Conservation (phyloP, 495 filamentous ascomycete species). For the Viridothelium virens region DNA sequence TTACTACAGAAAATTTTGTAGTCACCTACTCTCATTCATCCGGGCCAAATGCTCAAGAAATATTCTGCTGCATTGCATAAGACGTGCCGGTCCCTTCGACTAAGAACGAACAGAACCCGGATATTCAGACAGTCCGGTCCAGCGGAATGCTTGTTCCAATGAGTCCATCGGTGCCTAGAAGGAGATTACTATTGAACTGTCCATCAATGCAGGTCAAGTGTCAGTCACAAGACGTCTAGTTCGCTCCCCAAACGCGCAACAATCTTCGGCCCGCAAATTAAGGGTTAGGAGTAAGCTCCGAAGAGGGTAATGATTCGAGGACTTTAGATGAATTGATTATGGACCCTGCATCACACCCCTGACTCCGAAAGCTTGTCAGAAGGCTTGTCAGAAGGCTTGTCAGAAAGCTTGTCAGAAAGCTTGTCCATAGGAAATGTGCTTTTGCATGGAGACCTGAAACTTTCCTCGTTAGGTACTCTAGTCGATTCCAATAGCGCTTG, state of each 20-base stretch:
- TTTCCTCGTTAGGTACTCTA: no score
- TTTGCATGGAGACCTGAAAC: no score
- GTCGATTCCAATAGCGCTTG: no score
- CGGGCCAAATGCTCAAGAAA: neutral
- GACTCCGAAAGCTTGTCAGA: neutral
- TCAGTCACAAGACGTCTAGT: neutral
- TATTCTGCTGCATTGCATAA: neutral
- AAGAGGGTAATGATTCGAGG: neutral
- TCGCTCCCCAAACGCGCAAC: neutral
- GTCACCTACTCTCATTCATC: neutral
- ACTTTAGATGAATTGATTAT: neutral
- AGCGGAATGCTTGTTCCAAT: neutral
- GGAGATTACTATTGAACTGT: neutral
- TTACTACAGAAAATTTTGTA: neutral
- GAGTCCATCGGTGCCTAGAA: neutral
- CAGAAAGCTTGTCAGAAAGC: neutral
- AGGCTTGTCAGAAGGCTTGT: neutral
- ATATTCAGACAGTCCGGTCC: neutral
- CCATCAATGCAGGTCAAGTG: neutral
- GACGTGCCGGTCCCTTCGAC: neutral
- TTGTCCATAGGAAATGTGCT: neutral
- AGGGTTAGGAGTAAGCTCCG: constrained; percentile 2
- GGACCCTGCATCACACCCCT: neutral
- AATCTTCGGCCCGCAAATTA: neutral
- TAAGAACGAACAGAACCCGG: neutral